Base-by-base conservation (phyloP, 495 filamentous ascomycete genomes). In the Hypoxylon crocopeplum region DNA sequence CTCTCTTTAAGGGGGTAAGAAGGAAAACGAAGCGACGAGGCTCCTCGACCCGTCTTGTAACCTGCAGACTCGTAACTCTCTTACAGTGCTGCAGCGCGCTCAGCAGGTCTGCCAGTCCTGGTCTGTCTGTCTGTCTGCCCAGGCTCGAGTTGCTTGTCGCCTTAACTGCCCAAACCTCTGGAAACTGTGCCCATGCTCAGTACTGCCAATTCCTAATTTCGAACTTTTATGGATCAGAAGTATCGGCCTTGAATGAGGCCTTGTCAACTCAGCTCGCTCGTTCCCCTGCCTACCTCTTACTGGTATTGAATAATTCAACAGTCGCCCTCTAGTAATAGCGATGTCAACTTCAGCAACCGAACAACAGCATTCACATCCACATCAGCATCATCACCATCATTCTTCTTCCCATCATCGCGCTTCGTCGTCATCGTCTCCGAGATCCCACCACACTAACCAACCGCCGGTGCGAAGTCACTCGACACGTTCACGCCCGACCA, bases 401-500 rank as follows among this genome's bases (percentile, higher is more conserved):
- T 42, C 56, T 46, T 50, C 62, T 12, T 59, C 57, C 7, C 48
- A 44, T 10, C 60, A 62, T 21, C 56, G 30, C 20, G 24, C 36
- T 25, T 53, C 57, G 5, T 62, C 50, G 12, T 50, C 61, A 15
- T 58, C 60, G 5, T 59, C 60, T 19, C 60, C 60, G 24, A 48
- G 44, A 50, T 64, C 62, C 17, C 67, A 62, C 39, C 53, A 60
- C 25, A 33, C 21, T 37, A 21, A 30, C 13, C 63, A 68, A 42
- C 56, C 49, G 10, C 40, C 62, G 11, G 55, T 55, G 50, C 57
- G 70, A 55, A 33, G 57, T 32, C 70, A 69, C 11, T 72, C 70
- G 41, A 64, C 68, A 24, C 65, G 68, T 48, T 67, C 70, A 45
- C 69, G 67, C 56, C 64, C 69, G 57, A 68, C 53, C 16, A 60